Conservation (phyloP, 2,329 filamentous ascomycete genomes). For the Ophidiomyces ophidiicola region DNA sequence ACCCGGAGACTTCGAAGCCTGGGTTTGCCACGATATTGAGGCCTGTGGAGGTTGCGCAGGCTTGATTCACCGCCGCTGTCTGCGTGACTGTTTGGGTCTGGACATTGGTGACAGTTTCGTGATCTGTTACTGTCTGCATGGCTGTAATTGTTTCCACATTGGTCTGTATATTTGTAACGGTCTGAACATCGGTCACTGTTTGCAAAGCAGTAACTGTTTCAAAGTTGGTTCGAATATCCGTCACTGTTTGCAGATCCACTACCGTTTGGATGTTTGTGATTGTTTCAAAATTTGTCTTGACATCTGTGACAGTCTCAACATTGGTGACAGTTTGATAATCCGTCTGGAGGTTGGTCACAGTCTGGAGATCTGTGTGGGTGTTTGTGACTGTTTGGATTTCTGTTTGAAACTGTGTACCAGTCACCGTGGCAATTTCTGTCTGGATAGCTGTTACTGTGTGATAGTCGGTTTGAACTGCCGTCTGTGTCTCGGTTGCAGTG, state of each 20-base stretch:
- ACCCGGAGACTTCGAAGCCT: not conserved
- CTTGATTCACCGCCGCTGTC: not conserved
- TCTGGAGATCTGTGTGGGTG: not conserved
- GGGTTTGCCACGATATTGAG: not conserved
- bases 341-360: not conserved
- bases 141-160: too few species aligned
- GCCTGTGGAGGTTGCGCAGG: not conserved
- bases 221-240: not conserved
- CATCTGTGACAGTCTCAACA: not conserved
- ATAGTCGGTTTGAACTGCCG: not conserved
- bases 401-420: not conserved
- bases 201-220: not conserved
- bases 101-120: too few species aligned
- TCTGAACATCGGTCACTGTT: too few species aligned
- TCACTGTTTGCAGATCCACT: too few species aligned
- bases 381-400: not conserved
- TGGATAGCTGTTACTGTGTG: not conserved
- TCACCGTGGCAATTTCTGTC: too few species aligned
- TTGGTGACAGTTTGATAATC: slow-evolving; percentile 1
- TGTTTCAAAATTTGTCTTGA: not conserved
- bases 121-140: too few species aligned
- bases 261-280: too few species aligned
- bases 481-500: not conserved
- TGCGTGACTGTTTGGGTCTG: not conserved
- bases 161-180: too few species aligned